A percentile compares a stretch with the other conserved stretches of the same genome.
phyloP scores from a whole-genome alignment of 306 rosid genomes.

The Prunus kanzakura region DNA sequence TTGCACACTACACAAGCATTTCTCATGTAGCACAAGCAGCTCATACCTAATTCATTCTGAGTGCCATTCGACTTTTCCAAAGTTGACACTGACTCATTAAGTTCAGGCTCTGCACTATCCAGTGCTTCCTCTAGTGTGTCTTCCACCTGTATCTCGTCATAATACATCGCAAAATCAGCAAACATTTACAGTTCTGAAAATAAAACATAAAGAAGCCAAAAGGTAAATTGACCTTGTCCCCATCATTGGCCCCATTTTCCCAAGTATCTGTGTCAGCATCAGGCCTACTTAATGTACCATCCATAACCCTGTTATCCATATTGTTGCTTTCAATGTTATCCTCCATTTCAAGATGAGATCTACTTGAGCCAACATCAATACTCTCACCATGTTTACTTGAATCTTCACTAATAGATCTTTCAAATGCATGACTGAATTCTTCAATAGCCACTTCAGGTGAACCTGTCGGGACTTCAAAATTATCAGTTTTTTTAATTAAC shows the following conservation, averaged over 20 bases:
- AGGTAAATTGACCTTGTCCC: slow-evolving; percentile 7
- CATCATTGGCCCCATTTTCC: slow-evolving; percentile 25
- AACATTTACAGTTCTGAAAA: slow-evolving; percentile 16
- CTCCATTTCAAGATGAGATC: slow-evolving; percentile 30
- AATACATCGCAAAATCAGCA: slow-evolving; percentile 22
- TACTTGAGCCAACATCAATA: slow-evolving; percentile 28
- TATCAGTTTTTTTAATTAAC: slow-evolving; percentile 21
- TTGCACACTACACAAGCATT: neutral
- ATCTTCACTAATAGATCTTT: slow-evolving; percentile 20
- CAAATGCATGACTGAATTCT: slow-evolving; percentile 14
- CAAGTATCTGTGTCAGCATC: slow-evolving; percentile 19
- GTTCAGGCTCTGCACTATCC: slow-evolving; percentile 28
- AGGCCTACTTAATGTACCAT: slow-evolving; percentile 24
- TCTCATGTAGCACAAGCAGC: slow-evolving; percentile 11
- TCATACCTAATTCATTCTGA: slow-evolving; percentile 45
- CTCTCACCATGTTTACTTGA: slow-evolving; percentile 25
- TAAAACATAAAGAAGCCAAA: slow-evolving; percentile 3
- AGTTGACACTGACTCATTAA: slow-evolving; percentile 23
- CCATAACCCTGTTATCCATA: slow-evolving; percentile 17
- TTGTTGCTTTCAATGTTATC: slow-evolving; percentile 27
- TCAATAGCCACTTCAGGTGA: slow-evolving; percentile 23
- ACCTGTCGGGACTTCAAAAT: slow-evolving; percentile 20
- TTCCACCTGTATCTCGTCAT: slow-evolving; percentile 42
- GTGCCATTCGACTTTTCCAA: slow-evolving; percentile 6
- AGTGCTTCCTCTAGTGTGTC: slow-evolving; percentile 30